Percentiles rank a stretch among this genome's conserved stretches.
Evolutionary conservation across 2,329 filamentous ascomycete species (phyloP).

Genomic region (Cladophialophora psammophila): DNA sequence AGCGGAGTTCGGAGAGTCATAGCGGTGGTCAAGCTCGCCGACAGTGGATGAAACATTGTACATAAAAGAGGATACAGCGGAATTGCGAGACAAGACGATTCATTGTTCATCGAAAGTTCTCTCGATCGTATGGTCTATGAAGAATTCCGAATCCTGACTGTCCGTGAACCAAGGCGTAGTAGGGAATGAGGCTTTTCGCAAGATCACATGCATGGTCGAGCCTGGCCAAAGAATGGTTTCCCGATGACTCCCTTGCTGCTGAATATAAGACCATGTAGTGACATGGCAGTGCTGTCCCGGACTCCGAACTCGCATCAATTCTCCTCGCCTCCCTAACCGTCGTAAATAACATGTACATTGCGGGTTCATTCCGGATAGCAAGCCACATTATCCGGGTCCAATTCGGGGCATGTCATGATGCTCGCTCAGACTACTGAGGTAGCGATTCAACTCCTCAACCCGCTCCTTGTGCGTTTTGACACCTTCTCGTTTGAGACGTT

Average conservation of each 20-base stretch:
- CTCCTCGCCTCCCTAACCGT: neutral
- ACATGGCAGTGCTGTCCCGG: neutral
- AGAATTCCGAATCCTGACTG: neutral
- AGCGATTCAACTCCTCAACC: constrained; percentile 94
- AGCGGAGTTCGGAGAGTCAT: constrained; percentile 21
- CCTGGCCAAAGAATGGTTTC: neutral
- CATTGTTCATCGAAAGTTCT: neutral
- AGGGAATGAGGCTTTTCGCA: neutral
- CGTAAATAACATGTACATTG: neutral
- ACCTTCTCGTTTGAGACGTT: constrained; percentile 81
- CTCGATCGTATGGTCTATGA: neutral
- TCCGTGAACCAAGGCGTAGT: neutral
- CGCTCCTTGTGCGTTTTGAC: constrained; percentile 97
- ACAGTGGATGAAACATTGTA: constrained; percentile 26
- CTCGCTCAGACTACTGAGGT: constrained; percentile 88
- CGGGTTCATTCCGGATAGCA: neutral
- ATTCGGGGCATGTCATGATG: constrained; percentile 84
- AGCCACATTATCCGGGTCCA: constrained; percentile 38
- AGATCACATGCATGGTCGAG: neutral
- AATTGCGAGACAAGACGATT: constrained; percentile 12
- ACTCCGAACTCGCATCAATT: no score
- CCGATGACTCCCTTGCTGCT: neutral
- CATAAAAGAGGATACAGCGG: constrained; percentile 30
- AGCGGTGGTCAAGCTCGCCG: constrained; percentile 7
- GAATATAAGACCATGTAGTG: neutral